Evolutionary conservation across 2,329 filamentous ascomycete genomes (phyloP).

Genomic region (Aspergillus sp.): DNA sequence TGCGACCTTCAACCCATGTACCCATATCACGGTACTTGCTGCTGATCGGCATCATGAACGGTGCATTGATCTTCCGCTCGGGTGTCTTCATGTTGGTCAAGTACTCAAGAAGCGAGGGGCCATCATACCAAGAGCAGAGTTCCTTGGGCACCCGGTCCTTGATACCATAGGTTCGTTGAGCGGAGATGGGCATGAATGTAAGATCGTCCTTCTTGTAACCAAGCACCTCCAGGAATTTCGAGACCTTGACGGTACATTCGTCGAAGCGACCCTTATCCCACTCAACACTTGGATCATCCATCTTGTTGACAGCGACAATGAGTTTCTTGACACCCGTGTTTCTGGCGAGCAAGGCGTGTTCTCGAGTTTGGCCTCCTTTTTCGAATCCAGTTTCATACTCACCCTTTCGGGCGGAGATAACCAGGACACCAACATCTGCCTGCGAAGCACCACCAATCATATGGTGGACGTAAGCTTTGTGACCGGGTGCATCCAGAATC

Average conservation of each 20-base stretch:
- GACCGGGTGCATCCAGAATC: slow-evolving; percentile 90
- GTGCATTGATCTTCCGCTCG: slow-evolving; percentile 91
- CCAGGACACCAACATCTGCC: slow-evolving; percentile 86
- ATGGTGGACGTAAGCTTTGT: slow-evolving; percentile 96
- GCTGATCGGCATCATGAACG: slow-evolving; percentile 98
- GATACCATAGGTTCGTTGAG: slow-evolving; percentile 76
- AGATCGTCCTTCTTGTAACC: slow-evolving; percentile 96
- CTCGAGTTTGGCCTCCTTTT: slow-evolving; percentile 88
- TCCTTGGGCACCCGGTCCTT: slow-evolving; percentile 76
- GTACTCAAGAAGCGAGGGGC: slow-evolving; percentile 87
- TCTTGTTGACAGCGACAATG: slow-evolving; percentile 94
- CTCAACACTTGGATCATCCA: slow-evolving; percentile 94
- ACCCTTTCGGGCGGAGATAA: slow-evolving; percentile 93
- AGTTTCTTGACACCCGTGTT: slow-evolving; percentile 98
- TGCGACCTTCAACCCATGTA: slow-evolving; percentile 95
- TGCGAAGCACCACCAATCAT: slow-evolving; percentile 97
- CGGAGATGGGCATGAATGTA: slow-evolving; percentile 92
- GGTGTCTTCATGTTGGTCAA: slow-evolving; percentile 88
- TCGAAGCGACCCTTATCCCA: slow-evolving; percentile 91
- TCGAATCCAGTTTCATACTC: slow-evolving; percentile 99
- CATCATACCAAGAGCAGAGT: slow-evolving; percentile 72
- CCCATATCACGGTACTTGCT: slow-evolving; percentile 97
- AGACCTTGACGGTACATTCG: slow-evolving; percentile 84
- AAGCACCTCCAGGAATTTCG: slow-evolving; percentile 79
- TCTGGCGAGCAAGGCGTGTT: slow-evolving; percentile 96